Base-by-base conservation (phyloP, 169 alveolate species). In the Plasmodium reichenowi region DNA sequence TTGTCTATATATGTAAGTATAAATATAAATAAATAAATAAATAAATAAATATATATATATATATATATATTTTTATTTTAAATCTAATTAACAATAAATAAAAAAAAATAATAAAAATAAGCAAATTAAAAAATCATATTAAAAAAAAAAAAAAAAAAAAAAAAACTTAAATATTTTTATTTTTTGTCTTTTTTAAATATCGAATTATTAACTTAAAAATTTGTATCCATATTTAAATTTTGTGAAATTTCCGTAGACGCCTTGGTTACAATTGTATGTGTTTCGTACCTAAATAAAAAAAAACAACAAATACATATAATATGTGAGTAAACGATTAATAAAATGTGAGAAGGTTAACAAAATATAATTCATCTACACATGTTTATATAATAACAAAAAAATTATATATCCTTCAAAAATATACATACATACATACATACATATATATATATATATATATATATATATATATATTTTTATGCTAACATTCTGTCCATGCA, bases 401-500 rank as follows among this genome's bases (percentile, higher is more conserved):
- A 1, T 4, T 3, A 32, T 32, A 32, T 32, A 32, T 32, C 8
- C 45, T 32, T 32, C 45, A 32, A 32, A 32, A 32, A 32, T 13
- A 13, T 52, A 15, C 17, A 52, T 52, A 52, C 7, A 52, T 52
- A 26, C 59, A 48, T 58, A 60, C 12, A 43, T 50, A 59, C 60
- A n/a, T 29, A 48, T 70, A 15, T 43, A 10, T 43, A 26, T 72
- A 48, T 58, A 60, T 24, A 43, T 50, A 26, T 72, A 48, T 58
- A 60, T 24, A 43, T 50, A 59, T 73, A n/a, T 29, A 48, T 70
- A 15, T 43, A 10, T 43, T 8, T 43, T 29, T 12, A 12, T 64
- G 62, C 94, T 76, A 64, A 96, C 98, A 96, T 95, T 43, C 98
- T 83, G 67, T 96, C 98, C 98, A 96, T 95, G 93, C 98, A 96